Evolutionary conservation across 1,284 basidiomycete species (phyloP), one percentile per base, ranked within the genome.

Genomic region (Leccinum solheimii): DNA sequence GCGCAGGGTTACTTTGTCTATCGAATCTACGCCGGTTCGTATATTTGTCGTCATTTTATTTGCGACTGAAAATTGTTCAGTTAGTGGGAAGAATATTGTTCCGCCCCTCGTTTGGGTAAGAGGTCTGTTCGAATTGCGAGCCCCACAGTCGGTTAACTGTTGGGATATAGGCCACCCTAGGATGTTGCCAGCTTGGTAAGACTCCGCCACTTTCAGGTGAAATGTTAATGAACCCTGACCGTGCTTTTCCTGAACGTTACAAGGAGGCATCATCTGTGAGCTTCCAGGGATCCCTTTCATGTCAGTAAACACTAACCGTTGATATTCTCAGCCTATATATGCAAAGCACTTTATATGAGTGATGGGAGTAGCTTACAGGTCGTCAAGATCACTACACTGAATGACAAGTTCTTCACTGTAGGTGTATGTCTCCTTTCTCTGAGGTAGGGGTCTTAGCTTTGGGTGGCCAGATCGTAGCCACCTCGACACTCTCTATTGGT

Each of bases 1-100:
- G 14, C 55, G 0, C 62, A 67, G n/a, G 68, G 63, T 1, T 69
- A 58, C 63, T 63, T 67, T 16, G 50, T 62, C n/a, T 40, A 70
- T 40, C 66, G 66, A 45, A 53, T 71, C 19, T 68, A 62, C 6
- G 1, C 60, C 0, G 56, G 68, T 68, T 26, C 14, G 67, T 56
- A 1, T 10, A 51, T 10, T 14, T 11, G n/a, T 23, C 14, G 1
- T 14, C 5, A 19, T 23, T 27, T 49, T 45, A 10, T 50, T 8
- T 23, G 13, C 5, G 5, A 45, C 30, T 32, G 13, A 56, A 5
- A 34, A 5, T 6, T 21, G 5, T 34, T 11, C 5, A 56, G 55
- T 56, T 26, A 56, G 43, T 13, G 43, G 27, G 11, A 32, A 9
- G 13, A 48, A 34, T 16, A 9, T 23, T 21, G 9, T 56, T 23